These are phyloP conservation scores for Lepraria neglecta DNA, from an alignment of 495 filamentous ascomycete species.

Conservation along the genomic window DNA sequence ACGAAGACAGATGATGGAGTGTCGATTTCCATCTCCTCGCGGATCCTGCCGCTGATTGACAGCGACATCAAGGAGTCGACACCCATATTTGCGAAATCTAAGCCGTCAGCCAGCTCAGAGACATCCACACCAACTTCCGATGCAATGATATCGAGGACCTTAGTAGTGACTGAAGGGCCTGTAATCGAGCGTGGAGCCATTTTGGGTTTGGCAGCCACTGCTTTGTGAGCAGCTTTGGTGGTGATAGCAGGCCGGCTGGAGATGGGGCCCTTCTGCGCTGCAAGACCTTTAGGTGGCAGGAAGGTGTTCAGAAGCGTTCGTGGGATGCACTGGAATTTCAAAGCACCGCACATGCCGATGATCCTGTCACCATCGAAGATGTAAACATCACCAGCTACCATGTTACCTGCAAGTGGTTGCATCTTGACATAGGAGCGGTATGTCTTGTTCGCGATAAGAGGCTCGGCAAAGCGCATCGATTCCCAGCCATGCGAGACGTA, in stretches of 20 bases:
- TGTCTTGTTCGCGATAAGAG: conserved; percentile 54
- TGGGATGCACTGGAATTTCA: conserved; percentile 59
- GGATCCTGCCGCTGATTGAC: conserved; percentile 43
- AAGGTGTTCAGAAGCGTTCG: conserved; percentile 60
- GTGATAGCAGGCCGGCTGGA: conserved; percentile 34
- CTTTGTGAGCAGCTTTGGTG: conserved; percentile 30
- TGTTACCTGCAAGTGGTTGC: conserved; percentile 42
- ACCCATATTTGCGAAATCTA: conserved; percentile 47
- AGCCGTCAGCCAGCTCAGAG: conserved; percentile 51
- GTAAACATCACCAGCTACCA: conserved; percentile 56
- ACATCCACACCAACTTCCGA: conserved; percentile 58
- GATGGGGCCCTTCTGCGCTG: conserved; percentile 30
- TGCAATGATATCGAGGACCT: conserved; percentile 57
- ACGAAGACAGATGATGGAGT: conserved; percentile 53
- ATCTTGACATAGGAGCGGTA: conserved; percentile 70
- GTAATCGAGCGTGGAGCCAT: neutral
- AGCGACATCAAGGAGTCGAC: conserved; percentile 50
- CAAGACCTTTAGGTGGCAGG: conserved; percentile 52
- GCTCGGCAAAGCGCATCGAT: conserved; percentile 61
- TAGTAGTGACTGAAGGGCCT: conserved; percentile 31
- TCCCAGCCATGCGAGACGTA: conserved; percentile 81
- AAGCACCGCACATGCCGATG: conserved; percentile 43
- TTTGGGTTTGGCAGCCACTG: conserved; percentile 30
- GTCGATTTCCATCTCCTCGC: conserved; percentile 44
- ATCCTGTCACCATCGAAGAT: conserved; percentile 59